Evolutionary conservation across 106 monocot genomes (phyloP), one percentile per base, ranked within the genome.

Genomic region (Dendrobium chrysotoxum): DNA sequence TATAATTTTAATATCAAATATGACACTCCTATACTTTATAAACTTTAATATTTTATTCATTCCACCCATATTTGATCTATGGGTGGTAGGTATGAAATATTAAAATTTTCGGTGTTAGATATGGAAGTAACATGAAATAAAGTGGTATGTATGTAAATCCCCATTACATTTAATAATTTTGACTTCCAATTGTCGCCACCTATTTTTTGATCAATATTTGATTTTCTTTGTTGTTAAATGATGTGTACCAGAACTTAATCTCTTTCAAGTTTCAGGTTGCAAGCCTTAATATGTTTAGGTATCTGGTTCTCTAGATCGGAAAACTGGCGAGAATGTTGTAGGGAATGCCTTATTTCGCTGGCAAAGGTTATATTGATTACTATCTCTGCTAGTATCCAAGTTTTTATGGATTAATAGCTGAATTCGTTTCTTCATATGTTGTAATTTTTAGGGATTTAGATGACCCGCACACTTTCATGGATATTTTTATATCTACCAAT

Each of bases 401-500:
- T 40, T 77, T 46, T 70, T 25, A 28, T 23, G 39, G 28, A 26
- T 39, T 76, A 46, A 50, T 9, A 47, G 4, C n/a, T 50, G 11
- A 41, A 26, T 25, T 17, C 4, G 13, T 47, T 55, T 17, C 46
- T 17, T 61, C 23, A 71, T 61, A 9, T 75, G 2, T 80, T 77
- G 57, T 28, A 18, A 41, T 80, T 82, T 23, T 7, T 47, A 98
- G 97, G 89, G 90, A 94, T 77, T 81, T 98, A 81, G 86, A 98
- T 89, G 91, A 98, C 84, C 97, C 97, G n/a, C 86, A 98, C 86
- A 94, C 88, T 50, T 98, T 98, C 84, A 81, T 92, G 79, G 97
- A 98, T 84, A 81, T 94, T 75, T 87, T 78, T 76, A 94, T 92
- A 70, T 94, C 97, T 47, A 92, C 86, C 74, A 85, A 86, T 71